These are phyloP conservation scores for Cercophora scortea DNA, from an alignment of 495 filamentous ascomycete species.

Conservation along the genomic window DNA sequence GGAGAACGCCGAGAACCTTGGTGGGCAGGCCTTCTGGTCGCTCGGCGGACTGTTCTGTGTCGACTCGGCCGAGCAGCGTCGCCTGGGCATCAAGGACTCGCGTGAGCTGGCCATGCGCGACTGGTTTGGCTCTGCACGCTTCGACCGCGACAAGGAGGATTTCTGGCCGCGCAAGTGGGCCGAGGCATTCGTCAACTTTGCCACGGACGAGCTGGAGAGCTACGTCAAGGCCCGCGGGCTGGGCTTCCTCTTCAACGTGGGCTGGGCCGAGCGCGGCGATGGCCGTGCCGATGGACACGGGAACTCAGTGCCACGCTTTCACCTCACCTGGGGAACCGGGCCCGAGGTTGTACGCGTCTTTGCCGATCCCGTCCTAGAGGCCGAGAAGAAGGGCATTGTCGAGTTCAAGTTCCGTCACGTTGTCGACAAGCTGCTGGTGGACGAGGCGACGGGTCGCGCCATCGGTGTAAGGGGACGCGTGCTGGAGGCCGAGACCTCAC, in stretches of 20 bases:
- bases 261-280: constrained; percentile 45
- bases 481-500: constrained; percentile 32
- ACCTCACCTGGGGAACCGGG: constrained; percentile 44
- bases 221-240: constrained; percentile 39
- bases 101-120: constrained; percentile 41
- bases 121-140: constrained; percentile 41
- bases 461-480: constrained; percentile 38
- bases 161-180: constrained; percentile 44
- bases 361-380: constrained; percentile 36
- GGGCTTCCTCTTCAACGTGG: constrained; percentile 36
- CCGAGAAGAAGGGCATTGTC: constrained; percentile 36
- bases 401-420: constrained; percentile 41
- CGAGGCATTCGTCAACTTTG: constrained; percentile 46
- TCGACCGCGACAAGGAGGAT: constrained; percentile 41
- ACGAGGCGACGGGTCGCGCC: constrained; percentile 35
- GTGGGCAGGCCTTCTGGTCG: constrained; percentile 49
- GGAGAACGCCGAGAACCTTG: constrained; percentile 37
- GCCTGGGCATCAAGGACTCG: constrained; percentile 42
- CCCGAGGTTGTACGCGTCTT: constrained; percentile 46
- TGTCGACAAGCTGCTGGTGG: constrained; percentile 41
- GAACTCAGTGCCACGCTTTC: constrained; percentile 45
- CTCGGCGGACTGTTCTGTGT: constrained; percentile 46
- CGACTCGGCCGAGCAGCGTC: constrained; percentile 39
- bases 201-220: constrained; percentile 38
- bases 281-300: constrained; percentile 42